Evolutionary conservation across 1,284 basidiomycete species (phyloP).

Genomic region (Trichosporon ovoides): DNA sequence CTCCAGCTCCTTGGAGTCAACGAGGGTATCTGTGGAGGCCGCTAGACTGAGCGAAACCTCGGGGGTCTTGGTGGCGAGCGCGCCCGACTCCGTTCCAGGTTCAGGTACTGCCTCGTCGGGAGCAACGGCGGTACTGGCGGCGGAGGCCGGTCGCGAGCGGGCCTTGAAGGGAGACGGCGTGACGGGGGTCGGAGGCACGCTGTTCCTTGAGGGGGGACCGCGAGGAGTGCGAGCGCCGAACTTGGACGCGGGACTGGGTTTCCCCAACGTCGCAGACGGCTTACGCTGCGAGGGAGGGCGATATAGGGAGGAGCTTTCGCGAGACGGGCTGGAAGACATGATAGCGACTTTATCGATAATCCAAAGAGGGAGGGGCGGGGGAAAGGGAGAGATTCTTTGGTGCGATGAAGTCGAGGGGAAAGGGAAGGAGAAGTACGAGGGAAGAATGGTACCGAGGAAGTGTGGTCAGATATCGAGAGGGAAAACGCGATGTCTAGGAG

Average conservation of each 20-base stretch:
- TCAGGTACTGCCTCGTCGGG: neutral
- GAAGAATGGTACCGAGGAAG: neutral
- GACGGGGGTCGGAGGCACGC: neutral
- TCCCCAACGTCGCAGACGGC: neutral
- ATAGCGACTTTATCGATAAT: neutral
- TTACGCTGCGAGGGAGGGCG: neutral
- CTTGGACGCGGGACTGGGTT: neutral
- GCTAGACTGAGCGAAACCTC: neutral
- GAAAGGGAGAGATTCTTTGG: neutral
- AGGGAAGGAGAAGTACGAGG: neutral
- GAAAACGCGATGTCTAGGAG: neutral
- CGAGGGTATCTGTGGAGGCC: neutral
- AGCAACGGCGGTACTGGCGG: neutral
- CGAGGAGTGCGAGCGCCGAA: neutral
- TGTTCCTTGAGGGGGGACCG: neutral
- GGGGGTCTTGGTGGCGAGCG: neutral
- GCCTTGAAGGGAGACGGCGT: constrained; percentile 1
- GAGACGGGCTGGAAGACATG: neutral
- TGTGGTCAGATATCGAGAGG: neutral
- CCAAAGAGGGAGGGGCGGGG: neutral
- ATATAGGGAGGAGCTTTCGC: neutral
- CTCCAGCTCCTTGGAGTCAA: neutral
- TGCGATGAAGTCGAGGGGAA: neutral
- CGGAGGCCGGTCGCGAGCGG: neutral
- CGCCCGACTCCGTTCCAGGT: neutral